A percentile compares a stretch with the other conserved stretches of the same genome.
Evolutionary conservation across 495 filamentous ascomycete species (phyloP).

Genomic region (Bombardia bombarda): DNA sequence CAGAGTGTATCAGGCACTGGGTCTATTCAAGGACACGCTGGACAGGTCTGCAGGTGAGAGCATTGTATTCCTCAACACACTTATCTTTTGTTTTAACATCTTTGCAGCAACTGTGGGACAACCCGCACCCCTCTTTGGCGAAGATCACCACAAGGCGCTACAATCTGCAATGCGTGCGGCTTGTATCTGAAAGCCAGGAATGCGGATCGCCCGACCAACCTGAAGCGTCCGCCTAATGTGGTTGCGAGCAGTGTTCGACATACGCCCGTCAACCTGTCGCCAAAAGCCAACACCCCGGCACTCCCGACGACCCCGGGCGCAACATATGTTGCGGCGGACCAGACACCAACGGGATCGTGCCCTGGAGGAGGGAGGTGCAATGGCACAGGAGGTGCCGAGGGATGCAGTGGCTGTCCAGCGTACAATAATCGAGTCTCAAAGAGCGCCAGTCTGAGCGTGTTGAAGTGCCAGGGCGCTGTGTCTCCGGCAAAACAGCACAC

Average conservation of each 20-base stretch:
- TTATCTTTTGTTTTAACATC: constrained; percentile 15
- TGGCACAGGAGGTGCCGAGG: constrained; percentile 92
- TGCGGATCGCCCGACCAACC: constrained; percentile 75
- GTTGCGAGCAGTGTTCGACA: constrained; percentile 31
- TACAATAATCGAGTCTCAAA: constrained; percentile 96
- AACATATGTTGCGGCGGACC: constrained; percentile 71
- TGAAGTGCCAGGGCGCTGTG: constrained; percentile 35
- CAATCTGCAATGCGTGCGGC: constrained; percentile 97
- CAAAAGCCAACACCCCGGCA: constrained; percentile 23
- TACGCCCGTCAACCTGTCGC: constrained; percentile 23
- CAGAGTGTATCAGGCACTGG: constrained; percentile 4
- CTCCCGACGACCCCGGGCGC: constrained; percentile 45
- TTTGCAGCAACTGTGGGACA: constrained; percentile 81
- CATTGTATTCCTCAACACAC: not conserved
- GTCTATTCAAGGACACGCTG: constrained; percentile 22
- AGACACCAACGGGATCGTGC: constrained; percentile 72
- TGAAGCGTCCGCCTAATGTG: constrained; percentile 57
- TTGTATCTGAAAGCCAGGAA: constrained; percentile 93
- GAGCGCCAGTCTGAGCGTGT: constrained; percentile 59
- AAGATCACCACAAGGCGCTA: constrained; percentile 82
- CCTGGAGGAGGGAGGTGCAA: constrained; percentile 94
- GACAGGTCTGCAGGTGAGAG: constrained; percentile 51
- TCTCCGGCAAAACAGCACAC: constrained; percentile 17
- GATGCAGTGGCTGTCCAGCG: constrained; percentile 91
- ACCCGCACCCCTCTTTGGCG: constrained; percentile 93